phyloP scores from a whole-genome alignment of 2,329 filamentous ascomycete species.

The Ascochyta viciae-villosae region DNA sequence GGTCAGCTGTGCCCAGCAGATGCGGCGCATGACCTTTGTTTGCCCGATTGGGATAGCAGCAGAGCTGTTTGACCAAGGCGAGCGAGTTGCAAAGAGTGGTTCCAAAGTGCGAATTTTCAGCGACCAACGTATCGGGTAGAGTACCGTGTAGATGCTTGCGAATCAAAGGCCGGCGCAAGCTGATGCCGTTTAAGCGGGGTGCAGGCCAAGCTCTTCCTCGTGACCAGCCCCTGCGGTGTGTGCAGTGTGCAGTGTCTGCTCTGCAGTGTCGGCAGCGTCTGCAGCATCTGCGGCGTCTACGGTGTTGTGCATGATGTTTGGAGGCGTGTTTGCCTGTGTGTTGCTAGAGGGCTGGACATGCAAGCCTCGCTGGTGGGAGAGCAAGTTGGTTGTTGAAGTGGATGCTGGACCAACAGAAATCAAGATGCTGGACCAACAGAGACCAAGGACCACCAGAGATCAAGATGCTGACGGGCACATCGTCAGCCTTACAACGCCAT shows the following conservation, averaged over 20 bases:
- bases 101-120: slow-evolving; percentile 19
- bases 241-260: background rate
- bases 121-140: slow-evolving; percentile 12
- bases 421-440: background rate
- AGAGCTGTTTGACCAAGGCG: slow-evolving; percentile 2
- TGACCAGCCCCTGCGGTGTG: slow-evolving; percentile 7
- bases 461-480: slow-evolving; percentile 8
- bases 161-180: slow-evolving; percentile 15
- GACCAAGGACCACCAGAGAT: too few species aligned
- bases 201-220: slow-evolving; percentile 11
- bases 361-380: slow-evolving; percentile 2
- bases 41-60: slow-evolving; percentile 15
- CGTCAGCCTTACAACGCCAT: slow-evolving; percentile 25
- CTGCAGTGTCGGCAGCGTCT: background rate
- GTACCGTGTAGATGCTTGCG: slow-evolving; percentile 3
- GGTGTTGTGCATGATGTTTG: slow-evolving; percentile 7
- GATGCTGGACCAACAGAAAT: too few species aligned
- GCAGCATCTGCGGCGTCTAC: background rate
- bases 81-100: slow-evolving; percentile 16
- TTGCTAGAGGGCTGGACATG: background rate
- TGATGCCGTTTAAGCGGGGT: slow-evolving; percentile 16
- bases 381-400: background rate
- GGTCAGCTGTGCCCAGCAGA: slow-evolving; percentile 15
- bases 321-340: background rate
- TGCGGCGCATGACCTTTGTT: slow-evolving; percentile 13